These are phyloP conservation scores for Penicillium aurantiogriseum DNA, from an alignment of 2,329 filamentous ascomycete genomes.

Conservation along the genomic window DNA sequence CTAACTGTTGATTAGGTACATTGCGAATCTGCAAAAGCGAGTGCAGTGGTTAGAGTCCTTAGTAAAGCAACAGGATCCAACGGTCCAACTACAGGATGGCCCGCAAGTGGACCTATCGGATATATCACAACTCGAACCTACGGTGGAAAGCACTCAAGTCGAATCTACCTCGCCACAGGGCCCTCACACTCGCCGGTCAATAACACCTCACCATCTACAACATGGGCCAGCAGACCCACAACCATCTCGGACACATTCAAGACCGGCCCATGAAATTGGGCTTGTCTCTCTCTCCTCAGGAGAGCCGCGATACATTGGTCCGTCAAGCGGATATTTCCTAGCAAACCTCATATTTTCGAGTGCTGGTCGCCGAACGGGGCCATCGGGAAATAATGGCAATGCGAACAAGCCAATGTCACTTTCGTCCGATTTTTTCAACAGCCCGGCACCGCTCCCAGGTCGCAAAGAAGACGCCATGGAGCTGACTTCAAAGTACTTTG, in stretches of 20 bases:
- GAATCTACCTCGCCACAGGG: neutral
- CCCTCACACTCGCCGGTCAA: neutral
- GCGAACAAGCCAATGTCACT: slow-evolving; percentile 19
- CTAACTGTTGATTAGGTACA: slow-evolving; percentile 27
- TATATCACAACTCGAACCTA: neutral
- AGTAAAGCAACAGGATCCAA: slow-evolving; percentile 43
- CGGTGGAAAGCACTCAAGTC: neutral
- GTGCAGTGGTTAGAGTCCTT: slow-evolving; percentile 51
- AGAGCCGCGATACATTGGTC: slow-evolving; percentile 53
- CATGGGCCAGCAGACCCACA: slow-evolving; percentile 3
- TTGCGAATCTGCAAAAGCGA: slow-evolving; percentile 42
- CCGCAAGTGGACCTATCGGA: slow-evolving; percentile 12
- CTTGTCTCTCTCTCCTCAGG: slow-evolving; percentile 52
- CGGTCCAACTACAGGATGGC: slow-evolving; percentile 41
- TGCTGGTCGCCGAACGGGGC: slow-evolving; percentile 27
- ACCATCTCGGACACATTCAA: slow-evolving; percentile 13
- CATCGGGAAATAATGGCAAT: slow-evolving; percentile 3
- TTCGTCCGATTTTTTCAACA: slow-evolving; percentile 30
- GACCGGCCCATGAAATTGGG: slow-evolving; percentile 52
- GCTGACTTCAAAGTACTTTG: slow-evolving; percentile 50
- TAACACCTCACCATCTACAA: slow-evolving; percentile 13
- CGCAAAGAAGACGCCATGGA: slow-evolving; percentile 41
- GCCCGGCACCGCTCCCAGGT: slow-evolving; percentile 28
- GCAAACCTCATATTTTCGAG: slow-evolving; percentile 50
- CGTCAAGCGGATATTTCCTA: slow-evolving; percentile 57